Conservation (phyloP, 345 rosid species). For the Lepidium sativum region DNA sequence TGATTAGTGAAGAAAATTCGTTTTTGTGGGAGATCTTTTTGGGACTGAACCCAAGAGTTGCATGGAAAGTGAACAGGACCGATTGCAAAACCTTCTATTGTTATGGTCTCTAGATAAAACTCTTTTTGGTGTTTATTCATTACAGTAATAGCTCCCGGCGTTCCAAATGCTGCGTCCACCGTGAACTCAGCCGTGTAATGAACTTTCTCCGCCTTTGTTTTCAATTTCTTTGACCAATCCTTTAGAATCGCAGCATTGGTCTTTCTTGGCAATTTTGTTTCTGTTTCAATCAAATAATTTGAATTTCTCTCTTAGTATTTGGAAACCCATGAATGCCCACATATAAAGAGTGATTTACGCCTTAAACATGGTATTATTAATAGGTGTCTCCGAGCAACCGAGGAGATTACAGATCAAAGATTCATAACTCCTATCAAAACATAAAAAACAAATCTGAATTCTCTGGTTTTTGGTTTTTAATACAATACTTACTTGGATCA, state of each 20-base stretch:
- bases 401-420: too few species aligned
- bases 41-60: slow-evolving; percentile 91
- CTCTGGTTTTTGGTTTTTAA: too few species aligned
- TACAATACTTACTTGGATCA: slow-evolving; percentile 95
- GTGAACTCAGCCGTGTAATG: slow-evolving; percentile 77
- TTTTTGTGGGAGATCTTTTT: slow-evolving; percentile 49
- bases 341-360: too few species aligned
- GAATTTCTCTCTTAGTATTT: background rate
- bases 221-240: slow-evolving; percentile 81
- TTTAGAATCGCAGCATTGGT: slow-evolving; percentile 59
- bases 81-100: slow-evolving; percentile 71
- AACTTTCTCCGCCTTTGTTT: slow-evolving; percentile 68
- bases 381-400: too few species aligned
- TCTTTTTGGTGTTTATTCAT: slow-evolving; percentile 80
- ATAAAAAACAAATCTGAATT: too few species aligned
- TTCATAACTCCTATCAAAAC: too few species aligned
- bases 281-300: slow-evolving; percentile 24
- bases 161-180: slow-evolving; percentile 65
- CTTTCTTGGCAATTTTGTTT: slow-evolving; percentile 63
- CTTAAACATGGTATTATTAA: too few species aligned
- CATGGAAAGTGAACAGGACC: slow-evolving; percentile 89
- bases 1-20: slow-evolving; percentile 78
- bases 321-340: too few species aligned
- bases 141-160: slow-evolving; percentile 81
- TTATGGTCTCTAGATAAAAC: slow-evolving; percentile 74